Evolutionary conservation across 192 early-diverging fungal species (phyloP).

Genomic region (Coemansia asiatica): DNA sequence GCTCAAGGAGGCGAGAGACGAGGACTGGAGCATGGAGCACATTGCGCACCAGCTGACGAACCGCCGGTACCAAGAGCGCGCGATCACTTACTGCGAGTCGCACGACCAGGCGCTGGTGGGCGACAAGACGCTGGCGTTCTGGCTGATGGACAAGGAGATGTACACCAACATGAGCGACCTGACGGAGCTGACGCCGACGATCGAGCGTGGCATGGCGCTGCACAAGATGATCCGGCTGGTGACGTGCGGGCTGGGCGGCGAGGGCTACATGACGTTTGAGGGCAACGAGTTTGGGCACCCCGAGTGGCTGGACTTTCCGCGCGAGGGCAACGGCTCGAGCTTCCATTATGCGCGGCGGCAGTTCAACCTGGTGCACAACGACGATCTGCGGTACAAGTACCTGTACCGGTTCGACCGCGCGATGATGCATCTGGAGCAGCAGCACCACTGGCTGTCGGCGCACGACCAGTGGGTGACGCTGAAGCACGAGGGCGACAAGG

Average conservation of each 20-base stretch:
- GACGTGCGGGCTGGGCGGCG: constrained; percentile 87
- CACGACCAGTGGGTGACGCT: constrained; percentile 82
- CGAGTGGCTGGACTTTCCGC: constrained; percentile 98
- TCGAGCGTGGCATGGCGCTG: constrained; percentile 91
- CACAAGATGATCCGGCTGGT: constrained; percentile 97
- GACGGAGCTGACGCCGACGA: constrained; percentile 76
- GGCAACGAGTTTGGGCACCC: constrained; percentile 99
- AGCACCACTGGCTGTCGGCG: constrained; percentile 67
- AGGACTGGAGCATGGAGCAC: constrained; percentile 88
- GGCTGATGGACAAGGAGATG: constrained; percentile 99
- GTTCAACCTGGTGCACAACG: constrained; percentile 91
- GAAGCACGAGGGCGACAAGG: constrained; percentile 91
- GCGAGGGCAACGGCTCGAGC: constrained; percentile 83
- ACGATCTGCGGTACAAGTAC: constrained; percentile 87
- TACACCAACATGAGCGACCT: constrained; percentile 91
- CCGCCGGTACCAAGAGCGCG: constrained; percentile 86
- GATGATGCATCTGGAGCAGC: constrained; percentile 77
- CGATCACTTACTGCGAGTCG: constrained; percentile 92
- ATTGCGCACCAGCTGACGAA: constrained; percentile 88
- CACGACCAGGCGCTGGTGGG: constrained; percentile 98
- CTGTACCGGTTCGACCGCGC: constrained; percentile 86
- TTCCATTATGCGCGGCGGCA: constrained; percentile 95
- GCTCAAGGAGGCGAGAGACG: constrained; percentile 86
- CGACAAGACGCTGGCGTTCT: constrained; percentile 98
- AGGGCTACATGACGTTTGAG: constrained; percentile 96